phyloP scores from a whole-genome alignment of 352 stramenopile genomes.

The Pythium phragmiticola region DNA sequence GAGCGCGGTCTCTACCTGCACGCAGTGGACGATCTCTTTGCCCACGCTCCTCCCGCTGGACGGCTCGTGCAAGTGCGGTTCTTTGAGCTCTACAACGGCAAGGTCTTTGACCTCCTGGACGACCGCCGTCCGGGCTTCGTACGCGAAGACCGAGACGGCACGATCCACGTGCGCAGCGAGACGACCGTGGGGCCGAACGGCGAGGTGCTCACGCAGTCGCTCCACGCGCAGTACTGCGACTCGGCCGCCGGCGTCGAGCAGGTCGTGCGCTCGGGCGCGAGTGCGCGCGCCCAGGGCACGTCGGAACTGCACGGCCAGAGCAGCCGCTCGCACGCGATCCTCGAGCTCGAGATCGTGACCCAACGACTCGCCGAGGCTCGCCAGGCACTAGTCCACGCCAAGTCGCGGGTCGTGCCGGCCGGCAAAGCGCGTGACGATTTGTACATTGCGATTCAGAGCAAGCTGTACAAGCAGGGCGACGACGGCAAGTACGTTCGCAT shows the following conservation, averaged over 20 bases:
- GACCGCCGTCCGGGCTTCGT: slow-evolving; percentile 43
- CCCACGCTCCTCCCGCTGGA: neutral
- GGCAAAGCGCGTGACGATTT: slow-evolving; percentile 52
- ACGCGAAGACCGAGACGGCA: slow-evolving; percentile 42
- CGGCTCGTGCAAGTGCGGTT: slow-evolving; percentile 51
- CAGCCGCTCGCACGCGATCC: slow-evolving; percentile 46
- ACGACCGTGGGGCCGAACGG: slow-evolving; percentile 41
- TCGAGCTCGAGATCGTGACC: slow-evolving; percentile 60
- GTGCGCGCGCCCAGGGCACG: slow-evolving; percentile 37
- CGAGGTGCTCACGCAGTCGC: slow-evolving; percentile 46
- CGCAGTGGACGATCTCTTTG: slow-evolving; percentile 39
- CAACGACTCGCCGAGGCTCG: slow-evolving; percentile 34
- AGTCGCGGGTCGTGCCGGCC: slow-evolving; percentile 39
- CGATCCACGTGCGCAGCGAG: slow-evolving; percentile 49
- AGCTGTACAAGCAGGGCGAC: slow-evolving; percentile 30
- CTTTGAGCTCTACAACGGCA: slow-evolving; percentile 59
- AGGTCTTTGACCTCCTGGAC: slow-evolving; percentile 56
- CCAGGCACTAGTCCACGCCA: slow-evolving; percentile 27
- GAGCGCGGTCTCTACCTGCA: slow-evolving; percentile 43
- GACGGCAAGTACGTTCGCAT: slow-evolving; percentile 34
- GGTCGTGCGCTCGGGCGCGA: slow-evolving; percentile 26
- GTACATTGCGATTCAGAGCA: slow-evolving; percentile 46
- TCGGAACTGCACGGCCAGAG: slow-evolving; percentile 55
- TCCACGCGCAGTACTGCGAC: slow-evolving; percentile 31
- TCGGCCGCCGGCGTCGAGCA: slow-evolving; percentile 27